Conservation (phyloP, 768 basidiomycete genomes). For the Boletus sensibilis region DNA sequence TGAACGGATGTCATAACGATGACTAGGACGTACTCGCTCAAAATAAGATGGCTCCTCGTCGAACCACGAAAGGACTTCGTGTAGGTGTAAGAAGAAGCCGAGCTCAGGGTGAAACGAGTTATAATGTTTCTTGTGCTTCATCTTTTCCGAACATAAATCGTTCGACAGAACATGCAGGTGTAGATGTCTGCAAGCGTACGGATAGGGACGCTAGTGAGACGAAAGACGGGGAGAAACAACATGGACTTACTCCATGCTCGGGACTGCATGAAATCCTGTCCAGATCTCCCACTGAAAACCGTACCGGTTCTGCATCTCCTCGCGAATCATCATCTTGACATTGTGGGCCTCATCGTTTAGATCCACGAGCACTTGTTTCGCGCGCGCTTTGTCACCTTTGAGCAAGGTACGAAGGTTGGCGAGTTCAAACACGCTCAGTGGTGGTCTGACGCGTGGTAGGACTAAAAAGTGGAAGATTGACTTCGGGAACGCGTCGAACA, state of each 20-base stretch:
- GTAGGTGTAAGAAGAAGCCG: constrained; percentile 79
- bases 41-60: constrained; percentile 61
- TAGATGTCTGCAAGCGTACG: constrained; percentile 52
- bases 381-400: constrained; percentile 49
- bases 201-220: neutral
- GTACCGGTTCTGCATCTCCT: constrained; percentile 76
- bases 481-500: constrained; percentile 80
- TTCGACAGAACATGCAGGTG: constrained; percentile 85
- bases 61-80: constrained; percentile 81
- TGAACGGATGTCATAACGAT: neutral
- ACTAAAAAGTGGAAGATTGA: constrained; percentile 87
- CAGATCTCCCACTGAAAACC: constrained; percentile 77
- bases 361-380: constrained; percentile 50
- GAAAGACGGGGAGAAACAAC: neutral
- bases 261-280: constrained; percentile 82
- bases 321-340: constrained; percentile 60
- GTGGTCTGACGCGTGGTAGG: constrained; percentile 55
- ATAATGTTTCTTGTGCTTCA: constrained; percentile 90
- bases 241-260: constrained; percentile 77
- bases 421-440: constrained; percentile 41
- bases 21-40: constrained; percentile 40
- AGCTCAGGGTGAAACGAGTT: constrained; percentile 85
- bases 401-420: constrained; percentile 56
- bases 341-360: constrained; percentile 57
- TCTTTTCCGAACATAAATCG: constrained; percentile 62